Evolutionary conservation across 148 eudicot species (phyloP), one percentile per base, ranked within the genome.

Genomic region (Arbutus unedo): DNA sequence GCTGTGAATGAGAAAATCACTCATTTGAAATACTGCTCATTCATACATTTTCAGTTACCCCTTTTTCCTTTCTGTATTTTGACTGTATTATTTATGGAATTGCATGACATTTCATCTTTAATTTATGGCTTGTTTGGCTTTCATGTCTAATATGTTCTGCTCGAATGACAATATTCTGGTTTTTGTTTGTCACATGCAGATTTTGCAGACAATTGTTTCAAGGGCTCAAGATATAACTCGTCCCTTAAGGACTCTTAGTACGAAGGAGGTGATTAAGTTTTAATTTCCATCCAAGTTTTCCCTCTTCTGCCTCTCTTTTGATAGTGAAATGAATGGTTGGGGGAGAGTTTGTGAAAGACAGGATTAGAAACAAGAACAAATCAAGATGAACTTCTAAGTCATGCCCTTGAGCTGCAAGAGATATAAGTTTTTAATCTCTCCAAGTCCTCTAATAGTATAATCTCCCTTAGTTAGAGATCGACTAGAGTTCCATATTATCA

Each of bases 191-290:
- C 82, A 44, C 81, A 64, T 79, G 73, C 94, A 96, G 99, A 92
- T 96, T 83, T 86, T 96, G 84, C 95, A 92, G 82, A 86, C 85
- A 71, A 92, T 94, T 82, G 89, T 96, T 85, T 84, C 87, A 71
- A 92, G 98, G 77, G 94, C 97, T 83, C 92, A 88, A 85, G 93
- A 89, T 86, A 73, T 89, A 76, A 87, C 82, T 83, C 93, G 88
- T 75, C 80, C 93, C 71, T 84, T 87, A 83, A 93, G 96, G 85
- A 93, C 91, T 45, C 98, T 96, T 66, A 92, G 97, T 84, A 92
- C 99, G n/a, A 96, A 92, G 80, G 99, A 96, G 97, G 99, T 96
- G 84, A 80, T 74, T 70, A 50, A 7, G 38, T 23, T 81, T 5
- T 41, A 66, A 60, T 47, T 23, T 66, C 21, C 7, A 21, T 47